phyloP scores from a whole-genome alignment of 2,329 filamentous ascomycete species.

The Xylariaceae sp. region DNA sequence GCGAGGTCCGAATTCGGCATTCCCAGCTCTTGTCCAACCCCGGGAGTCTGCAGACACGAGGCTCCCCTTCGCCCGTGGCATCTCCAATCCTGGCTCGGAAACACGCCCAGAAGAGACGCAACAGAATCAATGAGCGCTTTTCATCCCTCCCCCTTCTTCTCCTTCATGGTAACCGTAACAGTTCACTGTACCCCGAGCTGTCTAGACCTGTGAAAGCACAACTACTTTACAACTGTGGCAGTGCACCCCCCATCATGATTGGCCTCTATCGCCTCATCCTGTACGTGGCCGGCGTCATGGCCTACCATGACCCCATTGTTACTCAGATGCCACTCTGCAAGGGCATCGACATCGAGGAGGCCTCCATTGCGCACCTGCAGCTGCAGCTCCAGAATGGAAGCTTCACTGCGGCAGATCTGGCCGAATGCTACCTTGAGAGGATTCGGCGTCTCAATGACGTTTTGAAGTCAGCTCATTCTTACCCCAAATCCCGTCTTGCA shows the following conservation, averaged over 20 bases:
- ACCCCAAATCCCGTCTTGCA: neutral
- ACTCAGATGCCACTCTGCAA: slow-evolving; percentile 12
- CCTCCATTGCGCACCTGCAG: slow-evolving; percentile 17
- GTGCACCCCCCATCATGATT: neutral
- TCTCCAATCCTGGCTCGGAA: neutral
- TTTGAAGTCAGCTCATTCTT: slow-evolving; percentile 5
- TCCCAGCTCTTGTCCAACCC: neutral
- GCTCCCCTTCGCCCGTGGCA: neutral
- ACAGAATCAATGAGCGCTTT: neutral
- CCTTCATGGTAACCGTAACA: neutral
- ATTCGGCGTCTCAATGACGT: slow-evolving; percentile 9
- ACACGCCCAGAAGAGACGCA: too few relatives aligned
- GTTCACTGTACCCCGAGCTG: neutral
- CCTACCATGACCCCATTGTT: neutral
- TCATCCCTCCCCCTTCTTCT: neutral
- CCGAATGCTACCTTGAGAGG: slow-evolving; percentile 15
- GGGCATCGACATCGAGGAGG: slow-evolving; percentile 17
- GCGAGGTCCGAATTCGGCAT: neutral
- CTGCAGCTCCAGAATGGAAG: slow-evolving; percentile 8
- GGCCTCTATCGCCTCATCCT: neutral
- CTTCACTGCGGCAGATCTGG: slow-evolving; percentile 13
- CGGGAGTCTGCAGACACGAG: neutral
- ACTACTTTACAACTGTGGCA: neutral
- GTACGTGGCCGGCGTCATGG: neutral
- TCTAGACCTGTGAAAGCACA: neutral